These are phyloP conservation scores for Tricholoma hemisulphureum DNA, from an alignment of 768 basidiomycete species.

Conservation along the genomic window DNA sequence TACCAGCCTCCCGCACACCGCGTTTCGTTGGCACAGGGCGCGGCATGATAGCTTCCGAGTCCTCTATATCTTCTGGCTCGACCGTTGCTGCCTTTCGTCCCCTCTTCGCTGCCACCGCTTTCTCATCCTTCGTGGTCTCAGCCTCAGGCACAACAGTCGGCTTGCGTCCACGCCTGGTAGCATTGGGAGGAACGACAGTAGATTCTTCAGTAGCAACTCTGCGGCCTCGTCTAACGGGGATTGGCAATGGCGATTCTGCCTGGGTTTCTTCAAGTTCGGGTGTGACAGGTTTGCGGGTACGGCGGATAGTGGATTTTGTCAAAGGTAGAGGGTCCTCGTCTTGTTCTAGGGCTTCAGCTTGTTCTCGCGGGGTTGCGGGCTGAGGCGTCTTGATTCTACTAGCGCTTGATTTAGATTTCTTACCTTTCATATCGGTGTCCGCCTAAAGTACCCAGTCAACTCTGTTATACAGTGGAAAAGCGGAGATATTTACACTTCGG, in stretches of 20 bases:
- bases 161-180: slow-evolving; percentile 19
- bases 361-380: background rate
- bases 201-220: slow-evolving; percentile 22
- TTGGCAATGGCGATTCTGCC: background rate
- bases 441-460: background rate
- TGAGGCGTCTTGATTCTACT: background rate
- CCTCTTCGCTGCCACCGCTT: slow-evolving; percentile 6
- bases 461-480: background rate
- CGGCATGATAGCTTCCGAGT: background rate
- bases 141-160: slow-evolving; percentile 16
- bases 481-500: background rate
- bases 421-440: background rate
- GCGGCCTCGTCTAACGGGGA: slow-evolving; percentile 11
- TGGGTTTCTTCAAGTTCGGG: background rate
- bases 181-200: background rate
- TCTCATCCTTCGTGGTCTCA: slow-evolving; percentile 2
- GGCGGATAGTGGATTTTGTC: slow-evolving; percentile 18
- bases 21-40: slow-evolving; percentile 3
- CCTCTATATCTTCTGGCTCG: slow-evolving; percentile 3
- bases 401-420: background rate
- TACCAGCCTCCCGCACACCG: slow-evolving; percentile 5
- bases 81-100: slow-evolving; percentile 19
- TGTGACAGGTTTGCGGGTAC: slow-evolving; percentile 22
- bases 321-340: background rate
- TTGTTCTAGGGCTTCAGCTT: background rate